A percentile compares a stretch with the other conserved stretches of the same genome.
phyloP scores from a whole-genome alignment of 2,329 filamentous ascomycete species.

The Penicillium sp. region DNA sequence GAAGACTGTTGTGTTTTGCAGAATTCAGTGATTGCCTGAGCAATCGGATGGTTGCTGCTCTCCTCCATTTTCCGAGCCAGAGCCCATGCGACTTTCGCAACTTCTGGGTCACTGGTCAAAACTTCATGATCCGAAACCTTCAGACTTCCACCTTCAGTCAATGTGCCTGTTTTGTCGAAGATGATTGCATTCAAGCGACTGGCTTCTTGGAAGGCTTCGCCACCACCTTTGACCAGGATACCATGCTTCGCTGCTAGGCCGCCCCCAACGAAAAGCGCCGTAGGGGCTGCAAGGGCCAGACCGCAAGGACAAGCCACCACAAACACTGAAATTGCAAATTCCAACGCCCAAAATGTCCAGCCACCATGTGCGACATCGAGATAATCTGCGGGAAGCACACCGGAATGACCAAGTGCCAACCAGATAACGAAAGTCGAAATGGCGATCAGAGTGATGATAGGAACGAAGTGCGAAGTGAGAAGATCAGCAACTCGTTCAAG shows the following conservation, averaged over 20 bases:
- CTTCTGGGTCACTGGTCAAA: constrained; percentile 32
- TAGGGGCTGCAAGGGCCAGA: constrained; percentile 79
- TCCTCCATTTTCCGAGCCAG: constrained; percentile 55
- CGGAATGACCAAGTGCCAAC: constrained; percentile 46
- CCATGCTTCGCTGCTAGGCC: constrained; percentile 76
- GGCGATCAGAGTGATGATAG: constrained; percentile 49
- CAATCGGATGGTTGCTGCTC: constrained; percentile 60
- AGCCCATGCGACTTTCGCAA: constrained; percentile 44
- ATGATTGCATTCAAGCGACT: constrained; percentile 74
- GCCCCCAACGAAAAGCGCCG: constrained; percentile 79
- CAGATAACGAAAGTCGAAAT: constrained; percentile 49
- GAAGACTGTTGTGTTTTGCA: constrained; percentile 37
- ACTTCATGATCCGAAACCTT: constrained; percentile 53
- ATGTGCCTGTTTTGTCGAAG: constrained; percentile 85
- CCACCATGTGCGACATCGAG: constrained; percentile 48
- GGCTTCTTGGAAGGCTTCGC: constrained; percentile 81
- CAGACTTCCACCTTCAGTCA: constrained; percentile 65
- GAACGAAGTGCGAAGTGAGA: constrained; percentile 51
- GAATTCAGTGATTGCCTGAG: constrained; percentile 53
- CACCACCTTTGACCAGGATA: constrained; percentile 79
- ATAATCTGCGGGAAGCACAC: constrained; percentile 49
- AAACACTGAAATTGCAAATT: constrained; percentile 78
- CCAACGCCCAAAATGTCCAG: constrained; percentile 55
- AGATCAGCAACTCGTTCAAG: constrained; percentile 49
- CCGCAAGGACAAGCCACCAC: constrained; percentile 85